These are phyloP conservation scores for Chytridium lagenaria DNA, from an alignment of 371 early-diverging fungal genomes.

Conservation along the genomic window DNA sequence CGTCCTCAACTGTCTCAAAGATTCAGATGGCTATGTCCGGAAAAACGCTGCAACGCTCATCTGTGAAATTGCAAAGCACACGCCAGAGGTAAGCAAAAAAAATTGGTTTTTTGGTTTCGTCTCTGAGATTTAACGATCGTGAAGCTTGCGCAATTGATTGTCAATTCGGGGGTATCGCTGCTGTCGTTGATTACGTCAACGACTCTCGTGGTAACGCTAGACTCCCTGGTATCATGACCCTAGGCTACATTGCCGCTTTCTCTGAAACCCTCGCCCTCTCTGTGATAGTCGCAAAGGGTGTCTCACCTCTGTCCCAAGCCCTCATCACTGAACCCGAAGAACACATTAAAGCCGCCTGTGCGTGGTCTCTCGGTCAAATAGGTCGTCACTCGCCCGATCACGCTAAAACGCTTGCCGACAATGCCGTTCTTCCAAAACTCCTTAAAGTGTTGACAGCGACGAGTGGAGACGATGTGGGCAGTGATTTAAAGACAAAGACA, in stretches of 20 bases:
- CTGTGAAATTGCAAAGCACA: constrained; percentile 65
- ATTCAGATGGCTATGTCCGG: constrained; percentile 54
- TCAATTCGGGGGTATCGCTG: constrained; percentile 64
- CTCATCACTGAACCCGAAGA: constrained; percentile 55
- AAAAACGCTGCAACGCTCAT: constrained; percentile 60
- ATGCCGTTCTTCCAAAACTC: constrained; percentile 56
- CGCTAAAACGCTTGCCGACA: constrained; percentile 61
- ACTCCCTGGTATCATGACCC: constrained; percentile 61
- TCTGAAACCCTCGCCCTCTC: constrained; percentile 61
- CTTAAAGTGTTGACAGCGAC: constrained; percentile 47
- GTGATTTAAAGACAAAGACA: constrained; percentile 57
- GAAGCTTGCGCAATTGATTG: constrained; percentile 61
- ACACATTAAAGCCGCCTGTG: constrained; percentile 61
- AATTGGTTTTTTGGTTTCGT: not conserved
- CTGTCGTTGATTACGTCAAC: constrained; percentile 61
- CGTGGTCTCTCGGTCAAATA: constrained; percentile 65
- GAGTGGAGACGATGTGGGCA: constrained; percentile 39
- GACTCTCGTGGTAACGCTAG: constrained; percentile 56
- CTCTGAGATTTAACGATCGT: constrained; percentile 5
- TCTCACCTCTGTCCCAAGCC: constrained; percentile 53
- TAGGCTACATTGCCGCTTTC: constrained; percentile 65
- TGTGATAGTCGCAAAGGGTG: constrained; percentile 62
- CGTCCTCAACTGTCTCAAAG: constrained; percentile 55
- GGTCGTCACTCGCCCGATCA: constrained; percentile 65
- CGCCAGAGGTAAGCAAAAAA: constrained; percentile 52